Percentiles rank a stretch among this genome's conserved stretches.
These are phyloP conservation scores for Anisodus acutangulus DNA, from an alignment of 257 asterid genomes.

Conservation along the genomic window DNA sequence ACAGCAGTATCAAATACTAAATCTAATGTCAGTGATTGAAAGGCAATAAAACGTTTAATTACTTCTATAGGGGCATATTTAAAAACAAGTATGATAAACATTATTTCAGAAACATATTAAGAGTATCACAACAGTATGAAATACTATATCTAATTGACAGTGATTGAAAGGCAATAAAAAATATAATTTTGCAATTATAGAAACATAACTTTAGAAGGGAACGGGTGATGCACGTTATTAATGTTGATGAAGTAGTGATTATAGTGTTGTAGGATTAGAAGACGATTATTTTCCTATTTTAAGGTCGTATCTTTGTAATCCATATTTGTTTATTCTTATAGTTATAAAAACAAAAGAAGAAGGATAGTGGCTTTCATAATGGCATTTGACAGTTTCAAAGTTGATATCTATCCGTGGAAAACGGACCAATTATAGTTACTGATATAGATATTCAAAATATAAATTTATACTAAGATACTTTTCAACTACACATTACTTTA, in stretches of 20 bases:
- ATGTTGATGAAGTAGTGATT: background rate
- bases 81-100: background rate
- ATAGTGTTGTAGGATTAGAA: background rate
- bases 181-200: background rate
- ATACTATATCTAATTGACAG: background rate
- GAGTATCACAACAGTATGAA: background rate
- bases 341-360: too few species aligned
- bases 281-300: background rate
- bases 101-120: background rate
- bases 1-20: background rate
- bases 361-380: too few species aligned
- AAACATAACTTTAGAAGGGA: background rate
- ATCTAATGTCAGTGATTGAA: slow-evolving; percentile 12
- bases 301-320: background rate
- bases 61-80: background rate
- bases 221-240: background rate
- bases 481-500: too few species aligned
- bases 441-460: too few species aligned
- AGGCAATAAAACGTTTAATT: background rate
- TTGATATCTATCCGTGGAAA: too few species aligned
- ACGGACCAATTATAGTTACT: too few species aligned
- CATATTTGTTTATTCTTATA: too few species aligned
- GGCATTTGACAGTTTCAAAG: too few species aligned
- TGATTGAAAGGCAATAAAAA: background rate
- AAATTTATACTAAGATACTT: too few species aligned